A percentile compares a stretch with the other conserved stretches of the same genome.
These are phyloP conservation scores for Amanita brunnescens DNA, from an alignment of 768 basidiomycete genomes.

Conservation along the genomic window DNA sequence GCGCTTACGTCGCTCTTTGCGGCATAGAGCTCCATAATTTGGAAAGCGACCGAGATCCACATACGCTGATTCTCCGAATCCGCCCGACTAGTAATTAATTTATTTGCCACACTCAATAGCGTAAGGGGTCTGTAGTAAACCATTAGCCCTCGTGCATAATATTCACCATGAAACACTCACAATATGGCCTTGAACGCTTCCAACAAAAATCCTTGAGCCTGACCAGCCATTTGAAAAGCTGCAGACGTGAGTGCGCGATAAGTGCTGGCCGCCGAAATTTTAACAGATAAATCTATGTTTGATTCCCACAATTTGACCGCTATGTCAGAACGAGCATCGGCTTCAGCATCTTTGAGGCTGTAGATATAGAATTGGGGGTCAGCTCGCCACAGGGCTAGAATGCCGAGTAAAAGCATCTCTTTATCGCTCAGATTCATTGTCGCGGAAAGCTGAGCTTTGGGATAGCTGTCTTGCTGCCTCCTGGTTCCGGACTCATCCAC, in stretches of 20 bases:
- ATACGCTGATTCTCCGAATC: constrained; percentile 58
- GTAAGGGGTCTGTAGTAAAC: constrained; percentile 28
- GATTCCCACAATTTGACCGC: constrained; percentile 52
- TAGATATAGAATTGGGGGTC: constrained; percentile 46
- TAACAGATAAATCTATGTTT: constrained; percentile 54
- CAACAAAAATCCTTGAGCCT: too few relatives aligned
- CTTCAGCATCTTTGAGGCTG: constrained; percentile 30
- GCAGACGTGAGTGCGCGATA: constrained; percentile 36
- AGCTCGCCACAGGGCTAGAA: constrained; percentile 63
- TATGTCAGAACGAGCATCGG: constrained; percentile 38
- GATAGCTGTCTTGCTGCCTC: constrained; percentile 45
- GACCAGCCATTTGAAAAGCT: constrained; percentile 32
- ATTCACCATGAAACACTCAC: not conserved
- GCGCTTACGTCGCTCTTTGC: constrained; percentile 37
- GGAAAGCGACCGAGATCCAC: constrained; percentile 58
- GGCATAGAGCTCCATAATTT: constrained; percentile 49
- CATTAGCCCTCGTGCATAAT: constrained; percentile 8
- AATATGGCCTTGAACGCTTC: not conserved
- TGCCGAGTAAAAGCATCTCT: constrained; percentile 60
- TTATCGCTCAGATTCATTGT: constrained; percentile 51
- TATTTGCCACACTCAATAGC: constrained; percentile 43
- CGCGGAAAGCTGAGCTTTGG: constrained; percentile 46
- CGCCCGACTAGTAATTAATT: constrained; percentile 48
- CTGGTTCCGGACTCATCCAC: constrained; percentile 47
- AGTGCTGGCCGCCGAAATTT: constrained; percentile 48